Percentiles rank a stretch among this genome's conserved stretches.
Evolutionary conservation across 2,329 filamentous ascomycete species (phyloP).

Genomic region (Thelonectria blattea): DNA sequence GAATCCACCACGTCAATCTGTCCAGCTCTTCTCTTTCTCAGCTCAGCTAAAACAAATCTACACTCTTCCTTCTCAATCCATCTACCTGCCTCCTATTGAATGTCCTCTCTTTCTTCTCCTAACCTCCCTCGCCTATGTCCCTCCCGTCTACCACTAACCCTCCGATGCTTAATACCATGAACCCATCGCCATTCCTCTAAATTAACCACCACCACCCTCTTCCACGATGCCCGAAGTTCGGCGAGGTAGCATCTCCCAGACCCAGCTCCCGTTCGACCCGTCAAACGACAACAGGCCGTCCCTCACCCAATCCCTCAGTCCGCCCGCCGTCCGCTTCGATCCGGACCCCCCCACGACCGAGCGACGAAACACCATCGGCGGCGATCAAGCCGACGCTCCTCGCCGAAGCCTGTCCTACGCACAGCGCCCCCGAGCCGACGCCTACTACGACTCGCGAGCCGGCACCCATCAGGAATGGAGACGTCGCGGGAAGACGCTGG

Average conservation of each 20-base stretch:
- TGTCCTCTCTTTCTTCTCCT: no score
- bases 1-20: neutral
- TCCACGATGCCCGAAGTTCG: slow-evolving; percentile 41
- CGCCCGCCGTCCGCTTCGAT: slow-evolving; percentile 30
- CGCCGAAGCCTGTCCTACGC: slow-evolving; percentile 46
- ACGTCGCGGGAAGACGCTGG: slow-evolving; percentile 44
- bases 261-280: slow-evolving; percentile 29
- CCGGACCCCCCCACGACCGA: slow-evolving; percentile 16
- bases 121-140: neutral
- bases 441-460: slow-evolving; percentile 50
- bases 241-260: slow-evolving; percentile 34
- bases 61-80: neutral
- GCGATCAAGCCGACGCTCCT: slow-evolving; percentile 28
- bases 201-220: neutral
- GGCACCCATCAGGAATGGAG: slow-evolving; percentile 44
- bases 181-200: neutral
- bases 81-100: neutral
- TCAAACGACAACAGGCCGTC: slow-evolving; percentile 23
- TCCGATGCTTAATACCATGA: slow-evolving; percentile 9
- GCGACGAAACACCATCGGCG: slow-evolving; percentile 25
- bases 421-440: slow-evolving; percentile 42
- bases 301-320: slow-evolving; percentile 20
- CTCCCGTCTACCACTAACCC: neutral
- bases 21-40: neutral
- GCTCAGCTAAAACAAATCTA: neutral